Evolutionary conservation across 2,329 filamentous ascomycete species (phyloP).

Genomic region (Fusarium floridanum): DNA sequence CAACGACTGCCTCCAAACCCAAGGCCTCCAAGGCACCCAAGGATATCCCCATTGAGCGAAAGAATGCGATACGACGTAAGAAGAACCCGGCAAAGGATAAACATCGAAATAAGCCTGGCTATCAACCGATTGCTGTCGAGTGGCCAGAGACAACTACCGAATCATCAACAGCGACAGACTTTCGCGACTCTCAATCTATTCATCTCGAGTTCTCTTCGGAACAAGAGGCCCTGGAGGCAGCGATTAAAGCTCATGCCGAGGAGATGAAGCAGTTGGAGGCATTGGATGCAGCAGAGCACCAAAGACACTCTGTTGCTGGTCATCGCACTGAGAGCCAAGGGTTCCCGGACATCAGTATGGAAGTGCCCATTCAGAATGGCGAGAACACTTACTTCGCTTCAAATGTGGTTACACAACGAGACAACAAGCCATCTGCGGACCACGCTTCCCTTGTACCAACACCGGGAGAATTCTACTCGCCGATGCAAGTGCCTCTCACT

Average conservation of each 20-base stretch:
- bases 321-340: neutral
- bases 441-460: slow-evolving; percentile 32
- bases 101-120: neutral
- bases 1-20: neutral
- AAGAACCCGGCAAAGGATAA: slow-evolving; percentile 21
- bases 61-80: slow-evolving; percentile 36
- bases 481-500: slow-evolving; percentile 32
- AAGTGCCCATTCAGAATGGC: neutral
- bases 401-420: neutral
- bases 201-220: slow-evolving; percentile 24
- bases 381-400: slow-evolving; percentile 3
- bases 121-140: slow-evolving; percentile 18
- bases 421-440: neutral
- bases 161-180: neutral
- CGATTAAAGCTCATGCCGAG: slow-evolving; percentile 32
- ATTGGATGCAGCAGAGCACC: slow-evolving; percentile 19
- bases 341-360: neutral
- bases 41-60: slow-evolving; percentile 27
- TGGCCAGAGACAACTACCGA: slow-evolving; percentile 10
- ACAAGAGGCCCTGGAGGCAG: slow-evolving; percentile 34
- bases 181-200: neutral
- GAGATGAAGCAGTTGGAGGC: slow-evolving; percentile 29
- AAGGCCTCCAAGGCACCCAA: neutral
- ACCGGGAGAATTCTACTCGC: slow-evolving; percentile 44
- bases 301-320: neutral